Evolutionary conservation across 345 rosid species (phyloP), one percentile per base, ranked within the genome.

Genomic region (Pistacia vera): DNA sequence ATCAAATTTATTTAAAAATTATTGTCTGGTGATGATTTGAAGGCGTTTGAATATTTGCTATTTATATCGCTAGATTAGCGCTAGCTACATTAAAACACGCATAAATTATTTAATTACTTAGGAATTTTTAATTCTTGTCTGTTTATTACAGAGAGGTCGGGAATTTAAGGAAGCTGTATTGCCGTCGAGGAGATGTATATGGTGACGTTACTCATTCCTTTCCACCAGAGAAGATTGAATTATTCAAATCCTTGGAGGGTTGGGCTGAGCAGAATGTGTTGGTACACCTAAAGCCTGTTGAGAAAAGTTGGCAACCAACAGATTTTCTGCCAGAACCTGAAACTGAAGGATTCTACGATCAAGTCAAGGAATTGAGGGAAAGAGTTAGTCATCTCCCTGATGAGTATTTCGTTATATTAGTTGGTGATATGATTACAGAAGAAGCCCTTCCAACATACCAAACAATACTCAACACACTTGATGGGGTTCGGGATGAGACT

Each of bases 401-500:
- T 70, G 85, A 84, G 6, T 84, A 79, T 69, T 84, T 81, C 6
- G 85, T 84, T 66, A 81, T 76, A 59, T 71, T 84, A 79, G 85
- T 81, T 9, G 87, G 87, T 44, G 84, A 81, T 68, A 84, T 84
- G 86, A 72, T 84, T 63, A 84, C 86, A 4, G 86, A 84, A 72
- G 87, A 84, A 71, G 84, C 87, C 2, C 81, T 84, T 33, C 87
- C 87, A 14, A 81, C 83, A 66, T 84, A 81, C 48, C 87, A 81
- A 22, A 73, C 85, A 44, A 76, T 84, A 73, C 52, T 84, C 28
- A 84, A 79, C 70, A 79, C 85, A 20, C 54, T 81, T 3, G 85
- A 84, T 38, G 85, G 83, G 0, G 79, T 81, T 66, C 13, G 83
- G 59, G 87, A 84, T 66, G 87, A 84, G 75, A 82, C 85, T 11